Evolutionary conservation across 768 basidiomycete genomes (phyloP).

Genomic region (Russula earlei): DNA sequence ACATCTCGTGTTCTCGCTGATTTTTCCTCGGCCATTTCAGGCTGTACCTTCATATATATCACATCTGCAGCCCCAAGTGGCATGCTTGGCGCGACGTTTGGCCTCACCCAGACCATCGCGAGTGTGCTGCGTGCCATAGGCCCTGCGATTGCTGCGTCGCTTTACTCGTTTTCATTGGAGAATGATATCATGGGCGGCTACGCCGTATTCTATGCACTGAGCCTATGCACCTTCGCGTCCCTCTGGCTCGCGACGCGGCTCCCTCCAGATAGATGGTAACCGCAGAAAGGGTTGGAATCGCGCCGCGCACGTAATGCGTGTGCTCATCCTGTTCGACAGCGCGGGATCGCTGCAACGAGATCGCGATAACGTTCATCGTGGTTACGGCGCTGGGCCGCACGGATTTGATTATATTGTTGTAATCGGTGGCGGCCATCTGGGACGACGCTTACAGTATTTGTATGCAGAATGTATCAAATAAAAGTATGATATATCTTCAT

Average conservation of each 20-base stretch:
- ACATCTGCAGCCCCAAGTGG: no score
- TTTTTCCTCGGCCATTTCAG: conserved; percentile 13
- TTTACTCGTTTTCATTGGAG: conserved; percentile 25
- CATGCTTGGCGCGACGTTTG: conserved; percentile 41
- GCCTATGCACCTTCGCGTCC: background rate
- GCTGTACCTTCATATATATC: conserved; percentile 29
- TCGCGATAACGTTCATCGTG: no score
- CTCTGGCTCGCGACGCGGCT: background rate
- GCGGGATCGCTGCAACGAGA: no score
- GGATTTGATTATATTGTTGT: no score
- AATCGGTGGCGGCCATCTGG: no score
- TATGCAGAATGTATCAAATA: no score
- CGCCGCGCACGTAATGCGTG: no score
- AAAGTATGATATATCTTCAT: no score
- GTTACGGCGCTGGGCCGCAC: no score
- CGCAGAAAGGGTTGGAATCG: background rate
- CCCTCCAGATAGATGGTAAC: background rate
- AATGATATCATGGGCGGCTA: conserved; percentile 34
- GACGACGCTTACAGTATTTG: no score
- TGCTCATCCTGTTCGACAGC: no score
- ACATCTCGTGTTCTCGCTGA: no score
- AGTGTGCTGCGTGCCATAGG: conserved; percentile 40
- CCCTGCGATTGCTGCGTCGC: conserved; percentile 40
- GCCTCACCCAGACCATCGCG: conserved; percentile 42
- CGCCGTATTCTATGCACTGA: conserved; percentile 15